Conservation (phyloP, 345 rosid species). For the Ailanthus altissimus region DNA sequence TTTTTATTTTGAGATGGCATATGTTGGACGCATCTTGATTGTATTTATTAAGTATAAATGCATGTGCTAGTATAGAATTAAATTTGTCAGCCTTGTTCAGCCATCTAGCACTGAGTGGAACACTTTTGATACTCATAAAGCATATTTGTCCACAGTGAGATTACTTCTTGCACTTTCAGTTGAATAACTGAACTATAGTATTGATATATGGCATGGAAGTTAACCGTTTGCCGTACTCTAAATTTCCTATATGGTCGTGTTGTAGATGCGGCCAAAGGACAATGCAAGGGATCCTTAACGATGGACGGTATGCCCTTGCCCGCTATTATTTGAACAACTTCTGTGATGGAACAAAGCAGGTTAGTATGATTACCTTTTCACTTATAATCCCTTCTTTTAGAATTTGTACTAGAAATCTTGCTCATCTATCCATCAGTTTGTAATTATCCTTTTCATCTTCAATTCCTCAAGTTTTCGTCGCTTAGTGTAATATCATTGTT, state of each 20-base stretch:
- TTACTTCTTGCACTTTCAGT: background rate
- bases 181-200: background rate
- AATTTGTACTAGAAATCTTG: too few species aligned
- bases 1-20: background rate
- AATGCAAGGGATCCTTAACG: slow-evolving; percentile 77
- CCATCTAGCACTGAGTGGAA: background rate
- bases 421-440: background rate
- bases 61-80: background rate
- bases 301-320: slow-evolving; percentile 74
- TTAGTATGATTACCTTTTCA: slow-evolving; percentile 20
- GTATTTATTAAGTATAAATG: background rate
- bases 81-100: slow-evolving; percentile 3
- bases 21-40: background rate
- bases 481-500: background rate
- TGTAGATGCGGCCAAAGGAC: slow-evolving; percentile 87
- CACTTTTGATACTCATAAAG: background rate
- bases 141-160: background rate
- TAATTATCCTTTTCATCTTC: background rate
- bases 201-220: background rate
- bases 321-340: slow-evolving; percentile 97
- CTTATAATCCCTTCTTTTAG: too few species aligned
- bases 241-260: slow-evolving; percentile 16
- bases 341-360: slow-evolving; percentile 94
- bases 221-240: background rate
- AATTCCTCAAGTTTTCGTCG: background rate